Base-by-base conservation (phyloP, 1,284 basidiomycete genomes). In the Malassezia equina region DNA sequence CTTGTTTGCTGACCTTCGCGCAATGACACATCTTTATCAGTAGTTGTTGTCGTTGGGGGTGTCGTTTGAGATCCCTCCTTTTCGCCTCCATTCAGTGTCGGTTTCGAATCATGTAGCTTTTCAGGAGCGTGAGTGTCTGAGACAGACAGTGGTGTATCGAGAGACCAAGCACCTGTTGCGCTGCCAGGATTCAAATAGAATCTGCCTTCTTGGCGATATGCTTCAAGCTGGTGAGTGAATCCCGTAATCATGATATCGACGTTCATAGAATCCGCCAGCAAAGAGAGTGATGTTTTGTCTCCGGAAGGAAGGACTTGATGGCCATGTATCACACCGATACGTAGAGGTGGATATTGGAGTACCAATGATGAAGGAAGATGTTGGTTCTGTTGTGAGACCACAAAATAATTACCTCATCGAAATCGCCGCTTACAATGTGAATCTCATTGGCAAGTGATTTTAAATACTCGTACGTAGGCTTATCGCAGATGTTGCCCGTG, bases 161-260 rank as follows among this genome's bases (percentile, higher is more conserved):
- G 62, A 56, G 4, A 63, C 90, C 90, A 96, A 13, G 93, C 90
- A 36, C 91, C 91, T 0, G 89, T 93, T 1, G 90, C 91, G 13
- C 86, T 90, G 1, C 93, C 93, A 0, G 93, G 93, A 75, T 96
- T 95, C 47, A 96, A 83, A 71, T 95, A 96, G 80, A 96, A 98
- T 55, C 85, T 82, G 40, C 84, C 83, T 60, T 90, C 89, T 65
- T 86, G 84, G 73, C 93, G 90, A 60, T 90, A 85, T 4, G 90
- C 89, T 75, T 95, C 89, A 76, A 98, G 96, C 25, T 88, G 90
- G 76, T 96, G 91, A 1, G 93, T 98, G 66, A 90, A 88, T 0
- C 94, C 93, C 1, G 86, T 90, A 19, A 98, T 78, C 23, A 98
- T 79, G 1, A 98, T 88, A 67, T 99, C 94, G 8, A 95, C 93